Evolutionary conservation across 2,329 filamentous ascomycete species (phyloP).

Genomic region (Calonectria multiphialidica): DNA sequence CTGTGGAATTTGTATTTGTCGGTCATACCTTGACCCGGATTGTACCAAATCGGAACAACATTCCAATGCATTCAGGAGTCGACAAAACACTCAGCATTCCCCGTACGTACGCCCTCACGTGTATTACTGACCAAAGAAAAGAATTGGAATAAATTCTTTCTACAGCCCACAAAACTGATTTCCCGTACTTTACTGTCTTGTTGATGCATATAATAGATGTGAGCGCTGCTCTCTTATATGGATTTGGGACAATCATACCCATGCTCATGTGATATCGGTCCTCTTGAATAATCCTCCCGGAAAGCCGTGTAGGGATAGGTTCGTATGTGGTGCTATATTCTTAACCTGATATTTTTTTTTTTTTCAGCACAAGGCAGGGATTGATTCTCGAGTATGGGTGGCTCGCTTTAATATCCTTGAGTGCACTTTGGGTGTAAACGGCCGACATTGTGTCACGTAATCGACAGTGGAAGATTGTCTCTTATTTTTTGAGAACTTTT

Average conservation of each 20-base stretch:
- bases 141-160: neutral
- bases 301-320: too few relatives aligned
- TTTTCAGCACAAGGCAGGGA: neutral
- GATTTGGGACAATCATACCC: neutral
- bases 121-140: too few relatives aligned
- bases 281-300: neutral
- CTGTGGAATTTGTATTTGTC: neutral
- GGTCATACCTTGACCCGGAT: neutral
- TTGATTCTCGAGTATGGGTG: neutral
- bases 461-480: neutral
- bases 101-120: neutral
- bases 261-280: neutral
- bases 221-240: neutral
- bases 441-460: neutral
- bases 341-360: neutral
- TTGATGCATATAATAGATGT: neutral
- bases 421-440: too few relatives aligned
- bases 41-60: neutral
- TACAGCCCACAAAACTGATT: too few relatives aligned
- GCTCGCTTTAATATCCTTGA: neutral
- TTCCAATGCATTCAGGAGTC: neutral
- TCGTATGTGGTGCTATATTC: neutral
- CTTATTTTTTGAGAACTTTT: neutral
- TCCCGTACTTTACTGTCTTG: neutral
- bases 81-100: neutral